These are phyloP conservation scores for Fonsecaea multimorphosa DNA, from an alignment of 2,329 filamentous ascomycete genomes.

Conservation along the genomic window DNA sequence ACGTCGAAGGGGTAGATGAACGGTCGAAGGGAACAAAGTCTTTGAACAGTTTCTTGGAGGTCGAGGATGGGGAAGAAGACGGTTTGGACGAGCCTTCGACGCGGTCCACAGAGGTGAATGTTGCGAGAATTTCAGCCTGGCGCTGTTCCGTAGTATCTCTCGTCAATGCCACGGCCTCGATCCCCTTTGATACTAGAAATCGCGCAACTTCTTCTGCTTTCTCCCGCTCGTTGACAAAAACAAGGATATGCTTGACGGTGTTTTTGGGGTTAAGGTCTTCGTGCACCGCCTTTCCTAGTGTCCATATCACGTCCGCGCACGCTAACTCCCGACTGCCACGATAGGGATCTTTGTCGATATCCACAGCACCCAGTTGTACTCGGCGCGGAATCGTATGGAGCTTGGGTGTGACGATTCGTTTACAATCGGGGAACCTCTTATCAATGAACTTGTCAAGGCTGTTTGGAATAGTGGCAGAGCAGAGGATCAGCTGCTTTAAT, in stretches of 20 bases:
- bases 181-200: constrained; percentile 82
- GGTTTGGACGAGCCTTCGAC: constrained; percentile 35
- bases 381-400: constrained; percentile 93
- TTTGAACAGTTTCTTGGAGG: constrained; percentile 35
- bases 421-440: constrained; percentile 79
- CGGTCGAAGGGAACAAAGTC: constrained; percentile 51
- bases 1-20: constrained; percentile 44
- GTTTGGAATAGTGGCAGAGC: constrained; percentile 93
- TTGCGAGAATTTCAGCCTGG: constrained; percentile 75
- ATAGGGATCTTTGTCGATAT: constrained; percentile 91
- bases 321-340: constrained; percentile 90
- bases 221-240: constrained; percentile 96
- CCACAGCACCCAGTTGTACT: constrained; percentile 90
- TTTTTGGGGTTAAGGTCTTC: constrained; percentile 59
- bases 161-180: constrained; percentile 84
- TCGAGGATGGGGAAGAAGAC: constrained; percentile 23
- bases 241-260: constrained; percentile 78
- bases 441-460: constrained; percentile 86
- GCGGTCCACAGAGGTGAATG: constrained; percentile 65
- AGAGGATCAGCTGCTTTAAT: constrained; percentile 84
- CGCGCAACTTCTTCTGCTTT: constrained; percentile 79
- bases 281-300: constrained; percentile 79
- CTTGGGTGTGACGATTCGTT: constrained; percentile 89
- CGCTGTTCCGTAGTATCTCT: constrained; percentile 81
- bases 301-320: constrained; percentile 93